Conservation (phyloP, 192 early-diverging fungal genomes). For the Pilobolus umbonatus region DNA sequence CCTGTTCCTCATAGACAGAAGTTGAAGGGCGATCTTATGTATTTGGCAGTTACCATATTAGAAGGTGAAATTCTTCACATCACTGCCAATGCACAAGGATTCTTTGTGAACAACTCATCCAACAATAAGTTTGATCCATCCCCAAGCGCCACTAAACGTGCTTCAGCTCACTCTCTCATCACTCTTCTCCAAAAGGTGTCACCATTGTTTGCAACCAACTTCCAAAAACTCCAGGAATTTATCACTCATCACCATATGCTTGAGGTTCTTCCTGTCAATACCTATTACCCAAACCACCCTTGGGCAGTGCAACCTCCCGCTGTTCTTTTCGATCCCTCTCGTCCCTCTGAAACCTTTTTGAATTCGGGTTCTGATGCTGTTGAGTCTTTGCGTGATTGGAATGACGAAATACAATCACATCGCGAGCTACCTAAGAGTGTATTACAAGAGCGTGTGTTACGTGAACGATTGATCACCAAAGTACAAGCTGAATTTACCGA, state of each 20-base stretch:
- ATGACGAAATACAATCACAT: slow-evolving; percentile 90
- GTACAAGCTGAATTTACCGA: slow-evolving; percentile 90
- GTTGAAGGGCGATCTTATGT: slow-evolving; percentile 84
- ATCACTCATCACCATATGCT: slow-evolving; percentile 66
- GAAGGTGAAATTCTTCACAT: slow-evolving; percentile 81
- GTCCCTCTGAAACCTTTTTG: slow-evolving; percentile 60
- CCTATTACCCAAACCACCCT: slow-evolving; percentile 66
- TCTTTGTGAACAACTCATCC: slow-evolving; percentile 83
- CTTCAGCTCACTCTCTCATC: slow-evolving; percentile 60
- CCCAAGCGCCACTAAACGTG: slow-evolving; percentile 40
- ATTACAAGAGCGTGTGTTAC: slow-evolving; percentile 78
- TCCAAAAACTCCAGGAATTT: slow-evolving; percentile 60
- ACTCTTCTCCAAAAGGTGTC: slow-evolving; percentile 61
- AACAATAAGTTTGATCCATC: slow-evolving; percentile 61
- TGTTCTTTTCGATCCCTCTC: slow-evolving; percentile 57
- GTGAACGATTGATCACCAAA: slow-evolving; percentile 80
- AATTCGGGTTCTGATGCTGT: slow-evolving; percentile 57
- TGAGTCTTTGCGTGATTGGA: slow-evolving; percentile 86
- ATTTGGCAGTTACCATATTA: slow-evolving; percentile 81
- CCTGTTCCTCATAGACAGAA: slow-evolving; percentile 75
- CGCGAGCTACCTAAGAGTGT: slow-evolving; percentile 75
- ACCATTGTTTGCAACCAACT: slow-evolving; percentile 63
- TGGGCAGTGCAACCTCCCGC: slow-evolving; percentile 67
- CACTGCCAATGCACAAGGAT: slow-evolving; percentile 79
- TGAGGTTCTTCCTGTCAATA: slow-evolving; percentile 72